Percentiles rank a stretch among this genome's conserved stretches.
These are phyloP conservation scores for Mycena galopus DNA, from an alignment of 768 basidiomycete genomes.

Conservation along the genomic window DNA sequence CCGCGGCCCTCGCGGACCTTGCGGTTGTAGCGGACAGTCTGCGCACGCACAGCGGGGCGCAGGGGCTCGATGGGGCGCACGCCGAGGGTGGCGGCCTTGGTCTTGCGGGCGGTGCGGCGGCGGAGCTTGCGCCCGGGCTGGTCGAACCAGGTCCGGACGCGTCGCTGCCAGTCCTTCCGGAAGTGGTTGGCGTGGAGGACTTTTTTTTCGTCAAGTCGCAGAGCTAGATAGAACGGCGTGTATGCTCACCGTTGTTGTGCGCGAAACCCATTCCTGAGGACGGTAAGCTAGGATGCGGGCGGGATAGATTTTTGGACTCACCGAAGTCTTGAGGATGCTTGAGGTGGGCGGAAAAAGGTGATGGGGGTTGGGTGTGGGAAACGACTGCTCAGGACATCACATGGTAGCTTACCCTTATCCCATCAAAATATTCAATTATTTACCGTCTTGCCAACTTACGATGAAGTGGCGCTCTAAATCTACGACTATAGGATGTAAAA, in stretches of 20 bases:
- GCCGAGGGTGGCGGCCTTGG: slow-evolving; percentile 91
- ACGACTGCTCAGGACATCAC: too few species aligned
- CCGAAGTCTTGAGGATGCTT: slow-evolving; percentile 28
- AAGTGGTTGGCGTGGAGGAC: slow-evolving; percentile 96
- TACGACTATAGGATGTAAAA: too few species aligned
- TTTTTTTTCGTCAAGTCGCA: slow-evolving; percentile 40
- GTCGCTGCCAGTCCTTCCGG: slow-evolving; percentile 99
- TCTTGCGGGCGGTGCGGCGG: slow-evolving; percentile 91
- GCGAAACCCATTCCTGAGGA: slow-evolving; percentile 79
- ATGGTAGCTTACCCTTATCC: too few species aligned
- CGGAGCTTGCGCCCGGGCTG: slow-evolving; percentile 98
- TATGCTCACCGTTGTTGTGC: slow-evolving; percentile 79
- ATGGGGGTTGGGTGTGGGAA: not conserved
- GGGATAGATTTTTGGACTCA: slow-evolving; percentile 5
- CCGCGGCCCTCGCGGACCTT: slow-evolving; percentile 97
- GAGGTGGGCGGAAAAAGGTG: not conserved
- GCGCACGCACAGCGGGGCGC: slow-evolving; percentile 96
- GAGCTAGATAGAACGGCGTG: not conserved
- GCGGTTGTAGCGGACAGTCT: slow-evolving; percentile 98
- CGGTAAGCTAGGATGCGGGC: slow-evolving; percentile 38
- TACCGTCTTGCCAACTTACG: too few species aligned
- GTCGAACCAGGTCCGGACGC: slow-evolving; percentile 98
- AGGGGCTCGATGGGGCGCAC: slow-evolving; percentile 92
- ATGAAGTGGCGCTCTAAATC: too few species aligned
- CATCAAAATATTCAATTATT: too few species aligned